Base-by-base conservation (phyloP, 1,284 basidiomycete species). In the Lentinus polychrous region DNA sequence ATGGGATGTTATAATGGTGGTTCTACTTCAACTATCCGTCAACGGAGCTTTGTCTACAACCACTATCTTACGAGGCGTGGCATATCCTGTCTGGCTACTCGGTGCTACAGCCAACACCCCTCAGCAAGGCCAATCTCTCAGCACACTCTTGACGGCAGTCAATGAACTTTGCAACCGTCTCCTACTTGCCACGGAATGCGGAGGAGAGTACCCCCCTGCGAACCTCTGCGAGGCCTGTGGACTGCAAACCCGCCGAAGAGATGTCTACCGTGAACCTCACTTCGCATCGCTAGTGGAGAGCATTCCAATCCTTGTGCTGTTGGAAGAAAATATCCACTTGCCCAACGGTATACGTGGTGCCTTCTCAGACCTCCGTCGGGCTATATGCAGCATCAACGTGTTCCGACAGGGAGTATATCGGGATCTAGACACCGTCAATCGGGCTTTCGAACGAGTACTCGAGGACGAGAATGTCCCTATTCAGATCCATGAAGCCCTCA, bases 371-470 rank as follows among this genome's bases (percentile, higher is more conserved):
- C 70, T 91, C 40, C 78, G 83, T 8, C 66, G 71, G 48, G 65
- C 66, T 2, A 70, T 88, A 2, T 87, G 82, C 57, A 72, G 75
- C 47, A 73, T 77, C 45, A 67, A 70, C 27, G 75, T 78, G 17
- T 88, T 90, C 60, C 76, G 83, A 2, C 78, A 81, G 57, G 84
- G 79, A 1, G 80, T 83, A 15, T 86, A 85, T 55, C 74, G 82
- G 8, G 81, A 89, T 58, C 68, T 90, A 24, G 81, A 83, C 54
- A 74, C 76, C 2, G 78, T 87, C 40, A 73, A 82, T 37, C 68
- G 73, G 49, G 79, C 81, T 0, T 88, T 91, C 51, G 84, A 87
- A 58, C 69, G 71, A 23, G 72, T 78, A 10, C 67, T 86, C 18
- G 74, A 78, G 45, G 66, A 66, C 3, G 70, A 76, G 46, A 69